Base-by-base conservation (phyloP, 192 early-diverging fungal species). In the Backusella mclennaniae region DNA sequence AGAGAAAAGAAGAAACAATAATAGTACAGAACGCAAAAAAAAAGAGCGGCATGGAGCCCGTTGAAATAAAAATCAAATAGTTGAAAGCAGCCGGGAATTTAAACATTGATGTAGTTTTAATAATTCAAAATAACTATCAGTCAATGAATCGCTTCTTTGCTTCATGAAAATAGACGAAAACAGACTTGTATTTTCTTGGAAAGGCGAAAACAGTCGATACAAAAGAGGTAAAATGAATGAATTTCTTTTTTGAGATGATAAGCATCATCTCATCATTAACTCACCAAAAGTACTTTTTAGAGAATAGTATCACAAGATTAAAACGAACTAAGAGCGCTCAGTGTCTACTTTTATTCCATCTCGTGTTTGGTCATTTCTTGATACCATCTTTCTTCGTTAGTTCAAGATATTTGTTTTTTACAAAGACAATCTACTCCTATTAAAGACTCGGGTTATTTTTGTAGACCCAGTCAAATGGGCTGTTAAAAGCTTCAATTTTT, bases 21-120 rank as follows among this genome's bases (percentile, higher is more conserved):
- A 49, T 49, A 49, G 46, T 6, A 49, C 46, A 49, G 15, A 49
- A 49, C 46, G 17, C 46, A 59, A 26, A 59, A 59, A 53, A 59
- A 59, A 59, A 59, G 23, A 26, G 53, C 53, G 53, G 26, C n/a
- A 23, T 59, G 23, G 11, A 59, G 1, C 53, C 53, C 53, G 53
- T 59, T 59, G 5, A 59, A 59, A 59, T 59, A 26, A 26, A 26
- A 59, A 59, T 59, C 7, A 59, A 59, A 59, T 59, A 59, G 23
- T 23, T 59, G n/a, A 59, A 59, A 59, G n/a, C 53, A 59, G 53
- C 53, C 53, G 53, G 53, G 21, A 59, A 59, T 59, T 59, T 59
- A 23, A 23, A 9, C 26, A 12, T 23, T 26, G 21, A 2, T 9
- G 3, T 59, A 12, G 23, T 59, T 59, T 59, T 59, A 59, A 26